These are phyloP conservation scores for Boletus eberwhitei DNA, from an alignment of 768 basidiomycete genomes.

Conservation along the genomic window DNA sequence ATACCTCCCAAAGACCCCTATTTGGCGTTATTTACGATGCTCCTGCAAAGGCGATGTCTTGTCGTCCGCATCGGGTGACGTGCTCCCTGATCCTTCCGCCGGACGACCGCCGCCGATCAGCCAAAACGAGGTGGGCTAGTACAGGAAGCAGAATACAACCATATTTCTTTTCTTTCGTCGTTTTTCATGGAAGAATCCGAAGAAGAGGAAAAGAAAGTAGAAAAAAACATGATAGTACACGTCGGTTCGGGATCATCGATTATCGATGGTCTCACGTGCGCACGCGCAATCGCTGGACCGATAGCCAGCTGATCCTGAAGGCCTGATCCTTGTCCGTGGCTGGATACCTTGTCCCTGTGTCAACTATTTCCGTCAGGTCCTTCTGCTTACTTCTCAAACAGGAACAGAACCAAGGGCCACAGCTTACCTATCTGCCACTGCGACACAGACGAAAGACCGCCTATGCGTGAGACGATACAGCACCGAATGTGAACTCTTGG, in stretches of 20 bases:
- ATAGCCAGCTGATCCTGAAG: not conserved
- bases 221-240: too few species aligned
- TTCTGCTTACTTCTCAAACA: not conserved
- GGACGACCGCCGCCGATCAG: not conserved
- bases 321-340: not conserved
- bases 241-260: too few species aligned
- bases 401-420: not conserved
- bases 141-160: not conserved
- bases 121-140: not conserved
- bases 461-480: not conserved
- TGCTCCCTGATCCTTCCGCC: not conserved
- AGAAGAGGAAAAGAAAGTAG: not conserved
- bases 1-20: not conserved
- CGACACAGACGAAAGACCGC: not conserved
- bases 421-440: too few species aligned
- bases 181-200: not conserved
- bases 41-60: not conserved
- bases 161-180: not conserved
- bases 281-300: too few species aligned
- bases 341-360: not conserved
- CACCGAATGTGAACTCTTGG: not conserved
- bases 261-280: not conserved
- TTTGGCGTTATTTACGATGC: constrained; percentile 1
- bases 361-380: not conserved
- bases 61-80: not conserved